Conservation (phyloP, 225 moss, liverwort and hornwort genomes). For the Lunularia cruciata region DNA sequence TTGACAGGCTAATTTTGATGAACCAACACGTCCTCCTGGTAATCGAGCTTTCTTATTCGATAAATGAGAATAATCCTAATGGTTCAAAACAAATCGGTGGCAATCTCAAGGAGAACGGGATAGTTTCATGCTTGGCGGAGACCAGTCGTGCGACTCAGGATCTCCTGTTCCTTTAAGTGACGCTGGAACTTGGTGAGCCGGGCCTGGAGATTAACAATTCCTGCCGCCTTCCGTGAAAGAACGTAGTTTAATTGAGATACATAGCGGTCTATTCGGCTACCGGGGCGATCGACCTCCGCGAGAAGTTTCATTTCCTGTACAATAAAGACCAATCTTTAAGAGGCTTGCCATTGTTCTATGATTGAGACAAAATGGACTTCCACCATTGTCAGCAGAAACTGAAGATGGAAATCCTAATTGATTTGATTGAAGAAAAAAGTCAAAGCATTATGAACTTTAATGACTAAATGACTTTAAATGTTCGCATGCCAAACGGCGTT, state of each 20-base stretch:
- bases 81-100: conserved; percentile 25
- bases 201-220: conserved; percentile 96
- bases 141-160: conserved; percentile 87
- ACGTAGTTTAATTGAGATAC: conserved; percentile 96
- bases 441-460: too few relatives aligned
- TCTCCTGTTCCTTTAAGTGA: conserved; percentile 98
- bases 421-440: too few relatives aligned
- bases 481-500: too few relatives aligned
- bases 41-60: conserved; percentile 30
- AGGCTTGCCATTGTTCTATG: not conserved
- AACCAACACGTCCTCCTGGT: conserved; percentile 24
- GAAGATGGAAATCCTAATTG: too few relatives aligned
- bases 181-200: conserved; percentile 94
- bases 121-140: conserved; percentile 62
- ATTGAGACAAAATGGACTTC: too few relatives aligned
- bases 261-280: conserved; percentile 98
- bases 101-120: conserved; percentile 37
- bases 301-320: conserved; percentile 99
- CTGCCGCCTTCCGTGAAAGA: conserved; percentile 90
- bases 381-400: too few relatives aligned
- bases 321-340: conserved; percentile 39
- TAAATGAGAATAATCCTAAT: conserved; percentile 30
- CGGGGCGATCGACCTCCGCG: conserved; percentile 97
- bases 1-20: conserved; percentile 21
- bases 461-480: too few relatives aligned